Base-by-base conservation (phyloP, 495 filamentous ascomycete species). In the Neurospora discreta region DNA sequence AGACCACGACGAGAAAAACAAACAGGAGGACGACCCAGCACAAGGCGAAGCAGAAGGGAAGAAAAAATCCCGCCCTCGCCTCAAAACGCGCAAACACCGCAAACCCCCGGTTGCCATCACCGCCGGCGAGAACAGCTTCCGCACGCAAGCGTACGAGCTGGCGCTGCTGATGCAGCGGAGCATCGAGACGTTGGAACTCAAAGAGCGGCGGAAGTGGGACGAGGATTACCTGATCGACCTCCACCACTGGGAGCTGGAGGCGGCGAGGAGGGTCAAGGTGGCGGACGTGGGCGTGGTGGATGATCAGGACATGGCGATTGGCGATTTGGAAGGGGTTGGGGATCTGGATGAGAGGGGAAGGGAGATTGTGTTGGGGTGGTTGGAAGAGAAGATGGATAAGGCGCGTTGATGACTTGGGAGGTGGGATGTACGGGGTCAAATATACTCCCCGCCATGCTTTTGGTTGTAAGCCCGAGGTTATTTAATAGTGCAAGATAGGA, bases 141-240 rank as follows among this genome's bases (percentile, higher is more conserved):
- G 44, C 15, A 33, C 72, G 0, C 84, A 85, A 69, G 81, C 84
- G 0, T 15, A 52, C n/a, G 77, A 79, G 38, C 73, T 85, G 4
- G 80, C 77, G 2, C 36, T 30, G 13, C 39, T 78, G 65, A 83
- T 85, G 82, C 68, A 77, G 43, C 74, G 80, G 8, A 83, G 82
- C 68, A 68, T 84, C n/a, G 71, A 76, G 39, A 79, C 74, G 75
- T 1, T 78, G 6, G 82, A 84, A 74, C 71, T 81, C 1, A 73
- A 74, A 68, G 73, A 76, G 69, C 74, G 77, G 60, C 69, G 41
- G 70, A 69, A 71, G 68, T 76, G 78, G 74, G 77, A 80, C 40
- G 69, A 76, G 5, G 74, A 80, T 36, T 71, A 52, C 33, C 73
- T 75, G 30, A 71, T 70, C 39, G 71, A 70, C 42, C 58, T 36